phyloP scores from a whole-genome alignment of 441 rosid genomes.

The Erysimum cheiri region DNA sequence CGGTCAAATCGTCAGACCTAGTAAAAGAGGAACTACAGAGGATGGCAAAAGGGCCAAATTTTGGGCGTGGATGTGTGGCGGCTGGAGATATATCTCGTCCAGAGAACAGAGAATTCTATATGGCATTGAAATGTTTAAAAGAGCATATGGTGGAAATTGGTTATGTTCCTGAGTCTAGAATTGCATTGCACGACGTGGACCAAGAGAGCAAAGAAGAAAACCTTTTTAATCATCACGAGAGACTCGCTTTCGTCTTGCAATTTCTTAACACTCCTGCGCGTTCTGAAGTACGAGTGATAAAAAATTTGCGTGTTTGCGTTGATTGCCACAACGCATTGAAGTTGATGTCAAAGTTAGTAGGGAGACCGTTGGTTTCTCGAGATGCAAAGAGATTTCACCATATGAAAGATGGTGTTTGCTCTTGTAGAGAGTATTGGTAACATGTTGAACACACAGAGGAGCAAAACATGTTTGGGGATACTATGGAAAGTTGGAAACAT shows the following conservation, averaged over 20 bases:
- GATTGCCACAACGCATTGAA: conserved; percentile 82
- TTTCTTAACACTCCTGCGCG: conserved; percentile 68
- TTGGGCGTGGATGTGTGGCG: conserved; percentile 52
- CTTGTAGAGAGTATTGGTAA: conserved; percentile 87
- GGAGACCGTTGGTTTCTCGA: conserved; percentile 66
- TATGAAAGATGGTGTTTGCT: conserved; percentile 69
- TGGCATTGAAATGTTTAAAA: conserved; percentile 60
- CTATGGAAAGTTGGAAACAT: background rate
- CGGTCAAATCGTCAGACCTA: conserved; percentile 53
- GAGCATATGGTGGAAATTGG: conserved; percentile 82
- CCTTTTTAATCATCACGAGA: conserved; percentile 76
- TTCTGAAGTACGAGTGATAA: conserved; percentile 55
- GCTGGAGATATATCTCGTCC: conserved; percentile 88
- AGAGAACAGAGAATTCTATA: conserved; percentile 60
- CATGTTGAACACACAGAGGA: background rate
- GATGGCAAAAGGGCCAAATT: conserved; percentile 50
- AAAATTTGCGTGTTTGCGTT: conserved; percentile 78
- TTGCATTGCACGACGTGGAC: conserved; percentile 81
- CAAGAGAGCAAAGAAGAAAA: conserved; percentile 85
- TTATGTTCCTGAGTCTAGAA: conserved; percentile 64
- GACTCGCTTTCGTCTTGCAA: conserved; percentile 63
- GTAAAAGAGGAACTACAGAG: conserved; percentile 54
- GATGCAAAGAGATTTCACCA: conserved; percentile 88
- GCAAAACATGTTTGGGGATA: background rate
- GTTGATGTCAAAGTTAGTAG: conserved; percentile 76